Evolutionary conservation across 2,329 filamentous ascomycete species (phyloP).

Genomic region (Aspergillus novofumigatus): DNA sequence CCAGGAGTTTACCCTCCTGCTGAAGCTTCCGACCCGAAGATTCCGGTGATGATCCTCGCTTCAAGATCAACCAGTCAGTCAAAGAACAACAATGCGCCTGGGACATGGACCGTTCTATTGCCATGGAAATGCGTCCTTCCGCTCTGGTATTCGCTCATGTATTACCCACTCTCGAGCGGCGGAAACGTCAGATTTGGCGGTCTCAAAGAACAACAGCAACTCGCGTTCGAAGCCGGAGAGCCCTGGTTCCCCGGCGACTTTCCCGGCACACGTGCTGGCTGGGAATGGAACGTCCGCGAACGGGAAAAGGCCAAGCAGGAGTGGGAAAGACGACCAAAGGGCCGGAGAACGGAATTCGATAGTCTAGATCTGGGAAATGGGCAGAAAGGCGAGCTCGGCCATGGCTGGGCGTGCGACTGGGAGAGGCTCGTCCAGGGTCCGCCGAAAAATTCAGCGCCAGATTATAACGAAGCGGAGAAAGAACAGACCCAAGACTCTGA

Average conservation of each 20-base stretch:
- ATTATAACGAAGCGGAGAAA: not conserved
- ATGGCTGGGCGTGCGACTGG: conserved; percentile 81
- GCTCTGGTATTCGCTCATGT: conserved; percentile 82
- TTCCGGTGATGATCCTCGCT: conserved; percentile 70
- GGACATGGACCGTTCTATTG: conserved; percentile 76
- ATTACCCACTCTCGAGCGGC: conserved; percentile 73
- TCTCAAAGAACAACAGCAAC: conserved; percentile 71
- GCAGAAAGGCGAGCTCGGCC: conserved; percentile 75
- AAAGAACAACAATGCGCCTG: conserved; percentile 51
- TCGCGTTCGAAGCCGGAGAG: conserved; percentile 71
- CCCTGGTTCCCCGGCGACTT: conserved; percentile 87
- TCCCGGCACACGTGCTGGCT: conserved; percentile 73
- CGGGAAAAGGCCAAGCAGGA: conserved; percentile 55
- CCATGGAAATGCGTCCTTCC: conserved; percentile 87
- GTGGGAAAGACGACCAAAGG: conserved; percentile 76
- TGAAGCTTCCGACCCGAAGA: conserved; percentile 62
- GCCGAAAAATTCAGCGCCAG: not conserved
- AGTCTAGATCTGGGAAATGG: conserved; percentile 69
- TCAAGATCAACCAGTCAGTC: conserved; percentile 45
- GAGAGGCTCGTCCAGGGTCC: conserved; percentile 57
- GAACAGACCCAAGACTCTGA: conserved; percentile 6
- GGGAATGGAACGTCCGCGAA: conserved; percentile 69
- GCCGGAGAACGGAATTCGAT: conserved; percentile 72
- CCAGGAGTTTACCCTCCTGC: conserved; percentile 61
- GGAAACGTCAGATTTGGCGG: conserved; percentile 81